Percentiles rank a stretch among this genome's conserved stretches.
These are phyloP conservation scores for Mortierella sp. DNA, from an alignment of 371 early-diverging fungal genomes.

Conservation along the genomic window DNA sequence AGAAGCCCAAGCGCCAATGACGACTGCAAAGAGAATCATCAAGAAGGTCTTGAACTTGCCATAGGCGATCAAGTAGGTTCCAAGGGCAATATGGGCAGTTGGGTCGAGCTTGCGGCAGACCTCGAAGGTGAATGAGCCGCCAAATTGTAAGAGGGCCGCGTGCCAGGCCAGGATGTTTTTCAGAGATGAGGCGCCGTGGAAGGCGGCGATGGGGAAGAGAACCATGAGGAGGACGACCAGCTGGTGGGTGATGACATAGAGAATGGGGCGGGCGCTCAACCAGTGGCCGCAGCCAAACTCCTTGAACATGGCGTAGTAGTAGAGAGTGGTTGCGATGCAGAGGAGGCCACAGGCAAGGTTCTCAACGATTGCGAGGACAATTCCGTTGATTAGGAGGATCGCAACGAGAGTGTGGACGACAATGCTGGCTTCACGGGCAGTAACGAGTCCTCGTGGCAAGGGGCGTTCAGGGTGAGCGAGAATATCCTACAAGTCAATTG, in stretches of 20 bases:
- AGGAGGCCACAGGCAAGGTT: constrained; percentile 53
- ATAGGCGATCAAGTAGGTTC: constrained; percentile 53
- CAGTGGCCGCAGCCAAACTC: constrained; percentile 59
- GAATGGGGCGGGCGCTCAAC: constrained; percentile 57
- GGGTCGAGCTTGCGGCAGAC: constrained; percentile 57
- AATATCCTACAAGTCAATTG: constrained; percentile 32
- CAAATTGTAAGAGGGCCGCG: constrained; percentile 48
- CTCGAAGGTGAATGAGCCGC: constrained; percentile 56
- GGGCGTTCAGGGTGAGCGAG: constrained; percentile 59
- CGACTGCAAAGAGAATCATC: constrained; percentile 49
- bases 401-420: constrained; percentile 48
- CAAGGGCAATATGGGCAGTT: constrained; percentile 49
- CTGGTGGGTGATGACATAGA: constrained; percentile 54
- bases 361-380: constrained; percentile 46
- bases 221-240: constrained; percentile 56
- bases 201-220: constrained; percentile 52
- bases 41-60: constrained; percentile 53
- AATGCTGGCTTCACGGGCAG: constrained; percentile 53
- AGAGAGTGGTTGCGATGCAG: constrained; percentile 50
- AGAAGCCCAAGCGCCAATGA: constrained; percentile 48
- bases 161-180: constrained; percentile 53
- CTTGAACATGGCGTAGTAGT: constrained; percentile 59
- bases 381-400: constrained; percentile 44
- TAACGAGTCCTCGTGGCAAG: constrained; percentile 52
- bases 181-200: constrained; percentile 46